Percentiles rank a stretch among this genome's conserved stretches.
Evolutionary conservation across 352 stramenopile genomes (phyloP).

Genomic region (Pythium dissotocum): DNA sequence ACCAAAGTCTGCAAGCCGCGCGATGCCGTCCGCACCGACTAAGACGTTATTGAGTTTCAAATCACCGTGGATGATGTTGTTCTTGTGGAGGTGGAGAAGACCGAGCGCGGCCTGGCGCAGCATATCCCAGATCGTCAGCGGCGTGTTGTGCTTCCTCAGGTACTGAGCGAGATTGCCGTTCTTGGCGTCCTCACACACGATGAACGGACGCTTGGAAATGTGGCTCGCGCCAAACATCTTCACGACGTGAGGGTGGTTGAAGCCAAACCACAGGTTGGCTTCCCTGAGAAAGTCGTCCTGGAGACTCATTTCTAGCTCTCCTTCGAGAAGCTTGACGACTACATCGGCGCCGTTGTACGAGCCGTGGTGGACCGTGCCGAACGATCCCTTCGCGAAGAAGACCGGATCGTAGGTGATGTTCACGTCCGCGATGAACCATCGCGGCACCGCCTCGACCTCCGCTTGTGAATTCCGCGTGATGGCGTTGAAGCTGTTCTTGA

Average conservation of each 20-base stretch:
- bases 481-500: no score
- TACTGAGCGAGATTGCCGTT: constrained; percentile 32
- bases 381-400: no score
- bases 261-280: constrained; percentile 72
- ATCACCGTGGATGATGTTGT: constrained; percentile 18
- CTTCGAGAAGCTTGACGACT: no score
- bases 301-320: no score
- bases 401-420: no score
- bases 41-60: constrained; percentile 26
- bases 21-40: constrained; percentile 3
- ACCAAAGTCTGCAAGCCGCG: constrained; percentile 30
- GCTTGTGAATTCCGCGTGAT: no score
- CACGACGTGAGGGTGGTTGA: constrained; percentile 88
- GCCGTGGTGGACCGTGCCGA: no score
- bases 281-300: not conserved
- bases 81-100: constrained; percentile 6
- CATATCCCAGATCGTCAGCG: constrained; percentile 27
- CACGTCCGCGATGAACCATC: no score
- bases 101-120: constrained; percentile 11
- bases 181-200: constrained; percentile 32
- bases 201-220: constrained; percentile 17
- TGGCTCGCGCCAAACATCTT: constrained; percentile 52
- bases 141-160: constrained; percentile 6
- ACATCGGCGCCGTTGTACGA: no score
- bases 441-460: no score